Evolutionary conservation across 2,329 filamentous ascomycete genomes (phyloP).

Genomic region (Dactylellina parvicollis): DNA sequence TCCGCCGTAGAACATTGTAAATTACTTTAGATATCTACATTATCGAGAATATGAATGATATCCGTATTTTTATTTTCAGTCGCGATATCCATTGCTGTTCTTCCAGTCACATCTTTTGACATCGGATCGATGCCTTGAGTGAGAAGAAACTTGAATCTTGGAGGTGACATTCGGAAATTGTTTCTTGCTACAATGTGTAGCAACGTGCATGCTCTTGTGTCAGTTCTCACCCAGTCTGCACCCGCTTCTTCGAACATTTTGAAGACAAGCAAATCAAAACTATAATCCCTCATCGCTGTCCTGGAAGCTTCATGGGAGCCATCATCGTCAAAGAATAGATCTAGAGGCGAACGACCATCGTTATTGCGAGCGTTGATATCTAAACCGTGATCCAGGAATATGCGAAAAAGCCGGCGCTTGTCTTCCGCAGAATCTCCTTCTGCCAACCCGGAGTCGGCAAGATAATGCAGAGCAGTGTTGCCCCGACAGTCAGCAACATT

Average conservation of each 20-base stretch:
- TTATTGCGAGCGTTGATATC: neutral
- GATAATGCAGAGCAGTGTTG: neutral
- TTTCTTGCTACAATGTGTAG: neutral
- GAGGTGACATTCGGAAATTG: too few relatives aligned
- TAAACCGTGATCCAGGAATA: neutral
- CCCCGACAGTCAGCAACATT: neutral
- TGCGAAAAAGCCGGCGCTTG: neutral
- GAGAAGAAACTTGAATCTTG: too few relatives aligned
- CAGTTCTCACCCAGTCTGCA: neutral
- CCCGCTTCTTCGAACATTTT: neutral
- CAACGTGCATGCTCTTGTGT: neutral
- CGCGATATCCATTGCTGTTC: too few relatives aligned
- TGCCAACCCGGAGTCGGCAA: neutral
- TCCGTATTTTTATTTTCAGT: too few relatives aligned
- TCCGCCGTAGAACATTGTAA: too few relatives aligned
- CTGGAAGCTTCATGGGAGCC: neutral
- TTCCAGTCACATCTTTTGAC: too few relatives aligned
- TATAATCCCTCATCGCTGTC: neutral
- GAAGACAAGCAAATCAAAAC: neutral
- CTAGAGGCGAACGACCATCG: neutral
- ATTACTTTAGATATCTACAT: too few relatives aligned
- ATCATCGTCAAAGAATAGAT: neutral
- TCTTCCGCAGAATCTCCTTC: neutral
- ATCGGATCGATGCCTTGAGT: too few relatives aligned
- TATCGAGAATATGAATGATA: too few relatives aligned